Base-by-base conservation (phyloP, 2,329 filamentous ascomycete genomes). In the Phialophora verrucosa region DNA sequence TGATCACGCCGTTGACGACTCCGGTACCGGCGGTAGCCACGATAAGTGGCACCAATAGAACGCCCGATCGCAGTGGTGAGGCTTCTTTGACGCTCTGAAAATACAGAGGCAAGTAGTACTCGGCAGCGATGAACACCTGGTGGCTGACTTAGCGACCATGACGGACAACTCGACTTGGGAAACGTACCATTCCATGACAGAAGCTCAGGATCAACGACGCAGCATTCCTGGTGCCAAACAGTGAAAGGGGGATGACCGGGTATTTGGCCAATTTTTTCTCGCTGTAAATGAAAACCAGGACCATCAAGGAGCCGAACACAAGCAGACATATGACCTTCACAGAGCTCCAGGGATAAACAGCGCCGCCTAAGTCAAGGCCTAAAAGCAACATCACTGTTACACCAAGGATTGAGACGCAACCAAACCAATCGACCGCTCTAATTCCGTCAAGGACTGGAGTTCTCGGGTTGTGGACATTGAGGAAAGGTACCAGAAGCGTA, bases 351-450 rank as follows among this genome's bases (percentile, higher is more conserved):
- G 93, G 90, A 69, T 86, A 87, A 25, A 83, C 83, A 59, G 92
- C 85, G 57, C 92, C 93, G 62, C 93, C 93, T 68, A 94, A 92
- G 74, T 96, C 90, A 11, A 97, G 85, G 0, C 92, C 93, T 50
- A 97, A 87, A 3, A 97, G 86, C 70, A 96, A 83, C 91, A 96
- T 94, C 23, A 96, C 82, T 0, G 91, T 93, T 23, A 90, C 91
- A 50, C 90, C 90, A 27, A 93, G 85, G 75, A 96, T 87, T 32
- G 83, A 79, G 29, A 88, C 71, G 0, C 83, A 84, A n/a, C 87
- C 87, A 10, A 85, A 71, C 87, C 83, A 87, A 73, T 86, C 83
- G 60, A 86, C 83, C 8, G 73, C 73, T 42, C 72, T 73, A 14
- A 78, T 60, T 11, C 76, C 76, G n/a, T 74, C 66, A 8, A 68